These are phyloP conservation scores for Claviceps fusiformis DNA, from an alignment of 2,329 filamentous ascomycete genomes.

Conservation along the genomic window DNA sequence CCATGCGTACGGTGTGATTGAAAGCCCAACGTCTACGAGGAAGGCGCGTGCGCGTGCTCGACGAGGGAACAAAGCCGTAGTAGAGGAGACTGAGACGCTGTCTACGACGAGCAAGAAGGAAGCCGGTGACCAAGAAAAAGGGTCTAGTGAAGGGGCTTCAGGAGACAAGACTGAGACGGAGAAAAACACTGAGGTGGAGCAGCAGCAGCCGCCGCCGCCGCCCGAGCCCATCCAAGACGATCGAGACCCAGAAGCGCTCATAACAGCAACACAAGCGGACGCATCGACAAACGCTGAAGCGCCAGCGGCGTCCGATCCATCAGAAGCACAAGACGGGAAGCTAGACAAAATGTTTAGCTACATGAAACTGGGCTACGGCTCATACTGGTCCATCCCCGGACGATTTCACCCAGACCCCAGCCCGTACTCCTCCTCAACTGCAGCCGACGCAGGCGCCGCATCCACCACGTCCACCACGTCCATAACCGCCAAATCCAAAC, in stretches of 20 bases:
- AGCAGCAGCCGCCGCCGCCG: not conserved
- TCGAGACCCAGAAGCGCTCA: not conserved
- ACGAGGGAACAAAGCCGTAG: slow-evolving; percentile 12
- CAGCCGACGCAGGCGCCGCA: not conserved
- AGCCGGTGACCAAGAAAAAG: not conserved
- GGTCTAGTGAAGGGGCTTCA: not conserved
- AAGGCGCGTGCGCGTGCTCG: slow-evolving; percentile 26
- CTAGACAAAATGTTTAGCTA: slow-evolving; percentile 48
- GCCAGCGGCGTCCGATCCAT: not conserved
- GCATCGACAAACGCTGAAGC: not conserved
- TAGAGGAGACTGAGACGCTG: not conserved
- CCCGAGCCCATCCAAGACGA: not conserved
- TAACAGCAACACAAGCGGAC: not conserved
- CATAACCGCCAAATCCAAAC: slow-evolving; percentile 6
- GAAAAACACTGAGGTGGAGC: not conserved
- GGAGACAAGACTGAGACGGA: not conserved
- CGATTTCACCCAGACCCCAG: slow-evolving; percentile 6
- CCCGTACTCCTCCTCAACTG: slow-evolving; percentile 3
- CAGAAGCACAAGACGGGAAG: slow-evolving; percentile 21
- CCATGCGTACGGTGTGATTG: slow-evolving; percentile 69
- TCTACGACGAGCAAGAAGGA: not conserved
- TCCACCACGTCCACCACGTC: slow-evolving; percentile 3
- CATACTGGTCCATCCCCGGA: slow-evolving; percentile 43
- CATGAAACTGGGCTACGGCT: slow-evolving; percentile 53
- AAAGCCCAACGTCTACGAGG: slow-evolving; percentile 59